Conservation (phyloP, 2,329 filamentous ascomycete genomes). For the Claviceps sp. region DNA sequence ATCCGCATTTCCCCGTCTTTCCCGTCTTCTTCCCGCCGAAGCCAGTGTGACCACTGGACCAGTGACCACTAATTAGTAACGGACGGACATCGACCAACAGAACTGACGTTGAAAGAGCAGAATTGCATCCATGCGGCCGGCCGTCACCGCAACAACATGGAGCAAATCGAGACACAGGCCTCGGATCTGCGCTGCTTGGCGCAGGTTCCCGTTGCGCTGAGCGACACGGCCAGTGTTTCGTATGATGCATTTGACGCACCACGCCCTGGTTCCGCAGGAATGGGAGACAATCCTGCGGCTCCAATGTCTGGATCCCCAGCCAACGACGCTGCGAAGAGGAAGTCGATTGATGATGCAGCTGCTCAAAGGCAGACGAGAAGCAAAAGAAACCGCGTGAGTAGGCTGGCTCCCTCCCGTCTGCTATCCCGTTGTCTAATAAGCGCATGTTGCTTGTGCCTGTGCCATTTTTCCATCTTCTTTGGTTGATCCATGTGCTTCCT, state of each 20-base stretch:
- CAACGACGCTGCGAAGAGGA: conserved; percentile 20
- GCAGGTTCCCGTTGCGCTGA: conserved; percentile 22
- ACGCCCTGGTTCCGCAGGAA: conserved; percentile 22
- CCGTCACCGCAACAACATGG: conserved; percentile 24
- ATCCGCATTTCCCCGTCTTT: too few relatives aligned
- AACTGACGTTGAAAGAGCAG: background rate
- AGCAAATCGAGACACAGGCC: conserved; percentile 40
- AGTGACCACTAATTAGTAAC: background rate
- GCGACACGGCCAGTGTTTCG: conserved; percentile 16
- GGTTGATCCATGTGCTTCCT: background rate
- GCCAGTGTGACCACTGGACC: background rate
- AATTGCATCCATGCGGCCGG: background rate
- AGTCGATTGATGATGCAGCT: conserved; percentile 28
- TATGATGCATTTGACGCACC: conserved; percentile 23
- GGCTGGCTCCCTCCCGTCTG: background rate
- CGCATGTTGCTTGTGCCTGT: background rate
- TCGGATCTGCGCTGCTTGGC: conserved; percentile 40
- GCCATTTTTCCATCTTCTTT: background rate
- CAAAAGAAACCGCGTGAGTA: conserved; percentile 44
- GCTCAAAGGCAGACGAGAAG: conserved; percentile 42
- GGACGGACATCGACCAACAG: background rate
- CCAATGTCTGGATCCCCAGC: background rate
- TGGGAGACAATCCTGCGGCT: conserved; percentile 37
- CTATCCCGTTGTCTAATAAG: background rate
- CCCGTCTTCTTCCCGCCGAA: background rate